Base-by-base conservation (phyloP, 352 stramenopile species). In the Plasmopara viticola region DNA sequence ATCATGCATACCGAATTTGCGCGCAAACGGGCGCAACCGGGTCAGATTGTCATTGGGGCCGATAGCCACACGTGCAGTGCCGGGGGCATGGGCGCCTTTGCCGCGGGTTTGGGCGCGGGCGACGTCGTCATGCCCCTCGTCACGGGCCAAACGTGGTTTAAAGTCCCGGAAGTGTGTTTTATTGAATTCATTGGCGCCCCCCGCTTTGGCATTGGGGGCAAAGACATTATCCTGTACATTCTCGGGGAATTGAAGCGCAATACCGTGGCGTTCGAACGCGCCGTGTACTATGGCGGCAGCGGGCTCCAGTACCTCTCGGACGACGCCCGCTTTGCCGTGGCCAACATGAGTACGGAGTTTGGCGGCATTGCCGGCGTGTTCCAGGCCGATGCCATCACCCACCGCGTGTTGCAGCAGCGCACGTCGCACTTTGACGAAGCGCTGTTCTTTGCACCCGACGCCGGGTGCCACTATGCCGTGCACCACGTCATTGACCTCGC, bases 1-100 rank as follows among this genome's bases (percentile, higher is more conserved):
- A 91, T 91, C 71, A 86, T 91, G 74, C 81, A 91, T 70, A 91
- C 81, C 0, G 78, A 90, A 56, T 91, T 91, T 56, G 76, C 77
- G 0, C 77, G 78, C 39, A 82, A 89, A 48, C 78, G 81, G n/a
- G 81, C 78, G 15, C 81, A 91, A 45, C 81, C 81, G 4, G 81
- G 81, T 1, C 81, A 91, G 64, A 89, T 91, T 40, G 78, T 91
- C 8, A 87, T 91, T n/a, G 81, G 81, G 9, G 81, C 81, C 12
- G 81, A 91, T 58, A 72, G 51, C 5, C 81, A 91, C 72, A 88
- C 81, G 42, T 91, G 81, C 58, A 85, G 70, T 51, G 77, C 76
- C 7, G 81, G 81, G 2, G 81, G 81, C 9, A 85, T 91, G 81
- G 81, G 81, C 15, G 58, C 81, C 7, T 91, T 91, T 42, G 81